These are phyloP conservation scores for Nitzschia sp. DNA, from an alignment of 108 stramenopile species.

Conservation along the genomic window DNA sequence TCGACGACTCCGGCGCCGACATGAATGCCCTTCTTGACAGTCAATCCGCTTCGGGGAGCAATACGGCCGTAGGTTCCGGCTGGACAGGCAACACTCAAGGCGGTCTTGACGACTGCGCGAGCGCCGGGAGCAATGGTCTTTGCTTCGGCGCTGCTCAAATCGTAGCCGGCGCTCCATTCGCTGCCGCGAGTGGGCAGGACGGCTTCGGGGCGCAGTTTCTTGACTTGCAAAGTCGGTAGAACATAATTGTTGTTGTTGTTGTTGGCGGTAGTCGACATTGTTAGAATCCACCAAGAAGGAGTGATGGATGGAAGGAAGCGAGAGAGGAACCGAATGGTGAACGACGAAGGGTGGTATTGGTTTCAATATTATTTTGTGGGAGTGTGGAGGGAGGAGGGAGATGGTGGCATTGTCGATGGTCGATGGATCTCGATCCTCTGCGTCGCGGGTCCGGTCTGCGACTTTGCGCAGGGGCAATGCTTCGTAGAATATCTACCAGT, in stretches of 20 bases:
- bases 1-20: slow-evolving; percentile 98
- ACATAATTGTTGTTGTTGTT: too few relatives aligned
- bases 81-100: slow-evolving; percentile 91
- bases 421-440: neutral
- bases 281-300: neutral
- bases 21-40: slow-evolving; percentile 95
- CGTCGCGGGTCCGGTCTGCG: neutral
- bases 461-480: neutral
- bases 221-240: slow-evolving; percentile 51
- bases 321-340: slow-evolving; percentile 4
- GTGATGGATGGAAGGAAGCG: neutral
- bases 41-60: slow-evolving; percentile 90
- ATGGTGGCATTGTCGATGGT: too few relatives aligned
- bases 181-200: slow-evolving; percentile 73
- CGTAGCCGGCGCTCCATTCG: slow-evolving; percentile 79
- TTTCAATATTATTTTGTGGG: too few relatives aligned
- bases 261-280: slow-evolving; percentile 1
- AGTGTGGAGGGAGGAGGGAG: too few relatives aligned
- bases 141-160: slow-evolving; percentile 62
- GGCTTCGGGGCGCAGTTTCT: slow-evolving; percentile 64
- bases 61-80: slow-evolving; percentile 94
- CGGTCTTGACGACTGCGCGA: slow-evolving; percentile 92
- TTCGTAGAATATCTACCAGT: neutral
- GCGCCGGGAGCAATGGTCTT: slow-evolving; percentile 75
- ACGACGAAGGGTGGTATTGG: too few relatives aligned